These are phyloP conservation scores for Tolypocladium inflatum DNA, from an alignment of 2,329 filamentous ascomycete genomes.

Conservation along the genomic window DNA sequence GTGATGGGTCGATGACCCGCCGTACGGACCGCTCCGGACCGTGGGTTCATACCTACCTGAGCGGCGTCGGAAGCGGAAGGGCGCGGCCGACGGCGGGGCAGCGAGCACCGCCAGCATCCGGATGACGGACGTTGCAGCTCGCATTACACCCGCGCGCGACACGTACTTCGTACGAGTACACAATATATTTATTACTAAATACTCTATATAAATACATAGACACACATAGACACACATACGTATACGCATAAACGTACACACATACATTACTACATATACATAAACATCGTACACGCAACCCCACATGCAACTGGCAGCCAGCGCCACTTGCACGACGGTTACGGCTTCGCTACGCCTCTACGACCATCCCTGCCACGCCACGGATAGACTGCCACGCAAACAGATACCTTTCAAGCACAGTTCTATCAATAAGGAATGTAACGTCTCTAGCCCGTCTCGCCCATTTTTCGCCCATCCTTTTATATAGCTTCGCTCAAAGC, in stretches of 20 bases:
- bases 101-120: background rate
- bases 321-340: background rate
- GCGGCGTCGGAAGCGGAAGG: background rate
- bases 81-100: background rate
- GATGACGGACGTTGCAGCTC: too few species aligned
- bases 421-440: background rate
- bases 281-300: slow-evolving; percentile 8
- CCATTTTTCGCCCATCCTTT: background rate
- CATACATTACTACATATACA: slow-evolving; percentile 6
- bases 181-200: background rate
- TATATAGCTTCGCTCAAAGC: background rate
- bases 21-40: background rate
- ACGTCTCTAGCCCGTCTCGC: background rate
- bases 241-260: background rate
- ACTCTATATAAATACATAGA: background rate
- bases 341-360: background rate
- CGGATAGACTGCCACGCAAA: background rate
- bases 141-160: too few species aligned
- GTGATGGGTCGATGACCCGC: background rate
- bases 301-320: slow-evolving; percentile 3
- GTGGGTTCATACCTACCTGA: background rate
- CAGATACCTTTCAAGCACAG: background rate
- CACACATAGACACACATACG: slow-evolving; percentile 1
- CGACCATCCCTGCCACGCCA: background rate
- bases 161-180: background rate